These are phyloP conservation scores for Diaporthe ilicicola DNA, from an alignment of 2,329 filamentous ascomycete genomes.

Conservation along the genomic window DNA sequence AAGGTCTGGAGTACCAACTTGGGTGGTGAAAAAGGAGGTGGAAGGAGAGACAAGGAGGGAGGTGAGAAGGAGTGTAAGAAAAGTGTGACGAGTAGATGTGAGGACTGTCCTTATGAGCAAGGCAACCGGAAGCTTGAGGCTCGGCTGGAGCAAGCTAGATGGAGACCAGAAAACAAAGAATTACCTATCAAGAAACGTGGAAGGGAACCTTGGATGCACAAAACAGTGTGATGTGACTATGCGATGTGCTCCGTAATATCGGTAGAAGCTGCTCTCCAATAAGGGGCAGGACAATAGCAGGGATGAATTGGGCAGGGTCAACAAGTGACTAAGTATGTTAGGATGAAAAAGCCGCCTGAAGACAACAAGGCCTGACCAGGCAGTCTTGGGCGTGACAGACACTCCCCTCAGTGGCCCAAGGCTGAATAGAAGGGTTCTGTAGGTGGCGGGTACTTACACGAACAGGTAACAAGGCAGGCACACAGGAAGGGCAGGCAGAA, in stretches of 20 bases:
- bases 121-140: background rate
- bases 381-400: background rate
- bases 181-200: background rate
- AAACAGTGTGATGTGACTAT: background rate
- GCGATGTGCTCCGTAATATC: background rate
- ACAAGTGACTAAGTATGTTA: background rate
- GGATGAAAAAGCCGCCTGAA: too few relatives aligned
- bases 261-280: background rate
- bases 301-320: background rate
- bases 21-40: background rate
- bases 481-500: background rate
- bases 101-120: background rate
- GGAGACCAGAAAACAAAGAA: conserved; percentile 17
- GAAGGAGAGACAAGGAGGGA: background rate
- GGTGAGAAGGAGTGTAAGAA: background rate
- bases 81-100: conserved; percentile 10
- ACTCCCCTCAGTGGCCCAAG: background rate
- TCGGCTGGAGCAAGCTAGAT: background rate
- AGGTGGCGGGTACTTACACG: background rate
- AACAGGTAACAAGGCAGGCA: background rate
- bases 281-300: background rate
- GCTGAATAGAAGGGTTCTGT: background rate
- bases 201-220: background rate
- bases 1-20: conserved; percentile 10
- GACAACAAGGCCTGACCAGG: background rate